These are phyloP conservation scores for Penicillium sp. DNA, from an alignment of 2,329 filamentous ascomycete genomes.

Conservation along the genomic window DNA sequence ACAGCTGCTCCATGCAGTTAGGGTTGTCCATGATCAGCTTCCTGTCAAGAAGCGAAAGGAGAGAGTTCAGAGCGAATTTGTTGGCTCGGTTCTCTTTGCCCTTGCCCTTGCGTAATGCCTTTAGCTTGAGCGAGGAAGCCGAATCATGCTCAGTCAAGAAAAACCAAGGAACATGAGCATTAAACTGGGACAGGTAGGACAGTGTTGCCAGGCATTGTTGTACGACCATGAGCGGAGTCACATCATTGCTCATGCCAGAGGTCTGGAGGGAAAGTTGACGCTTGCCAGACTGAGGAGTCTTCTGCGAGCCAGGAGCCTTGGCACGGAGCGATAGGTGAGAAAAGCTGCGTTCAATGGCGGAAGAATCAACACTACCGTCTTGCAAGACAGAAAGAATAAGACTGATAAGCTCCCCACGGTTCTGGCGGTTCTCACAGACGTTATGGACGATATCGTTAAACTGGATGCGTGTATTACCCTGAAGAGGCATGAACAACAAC, in stretches of 20 bases:
- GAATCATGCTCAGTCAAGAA: slow-evolving; percentile 95
- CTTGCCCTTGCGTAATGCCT: slow-evolving; percentile 80
- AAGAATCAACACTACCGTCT: slow-evolving; percentile 90
- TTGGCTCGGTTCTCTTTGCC: slow-evolving; percentile 78
- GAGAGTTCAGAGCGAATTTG: slow-evolving; percentile 88
- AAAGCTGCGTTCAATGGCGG: slow-evolving; percentile 93
- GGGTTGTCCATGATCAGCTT: slow-evolving; percentile 95
- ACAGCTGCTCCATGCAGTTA: slow-evolving; percentile 92
- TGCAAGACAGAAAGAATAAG: slow-evolving; percentile 90
- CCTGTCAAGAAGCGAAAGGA: slow-evolving; percentile 86
- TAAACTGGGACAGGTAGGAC: slow-evolving; percentile 79
- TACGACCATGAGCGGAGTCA: slow-evolving; percentile 90
- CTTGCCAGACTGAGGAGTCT: slow-evolving; percentile 80
- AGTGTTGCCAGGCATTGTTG: slow-evolving; percentile 90
- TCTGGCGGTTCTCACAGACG: slow-evolving; percentile 95
- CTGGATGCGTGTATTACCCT: slow-evolving; percentile 78
- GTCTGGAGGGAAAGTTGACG: slow-evolving; percentile 66
- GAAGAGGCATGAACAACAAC: slow-evolving; percentile 97
- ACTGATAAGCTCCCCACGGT: slow-evolving; percentile 88
- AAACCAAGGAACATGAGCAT: slow-evolving; percentile 82
- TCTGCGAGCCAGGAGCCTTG: slow-evolving; percentile 73
- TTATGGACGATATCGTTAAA: slow-evolving; percentile 86
- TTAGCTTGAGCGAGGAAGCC: slow-evolving; percentile 72
- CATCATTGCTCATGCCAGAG: slow-evolving; percentile 70
- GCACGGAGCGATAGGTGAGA: slow-evolving; percentile 88